These are phyloP conservation scores for Aspergillus saccharolyticus DNA, from an alignment of 495 filamentous ascomycete species.

Conservation along the genomic window DNA sequence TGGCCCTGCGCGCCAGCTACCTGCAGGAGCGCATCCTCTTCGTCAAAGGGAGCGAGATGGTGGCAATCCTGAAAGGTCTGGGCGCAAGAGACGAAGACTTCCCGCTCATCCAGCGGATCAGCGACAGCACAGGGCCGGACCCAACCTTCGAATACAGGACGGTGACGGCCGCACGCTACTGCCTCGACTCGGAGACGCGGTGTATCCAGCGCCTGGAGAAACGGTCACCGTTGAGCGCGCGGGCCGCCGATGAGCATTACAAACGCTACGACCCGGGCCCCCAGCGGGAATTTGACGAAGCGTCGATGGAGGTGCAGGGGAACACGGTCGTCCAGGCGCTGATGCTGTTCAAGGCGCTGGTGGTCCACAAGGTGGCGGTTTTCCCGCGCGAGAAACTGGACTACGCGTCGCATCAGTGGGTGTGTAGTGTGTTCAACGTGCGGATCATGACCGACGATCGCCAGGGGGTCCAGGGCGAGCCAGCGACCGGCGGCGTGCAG, in stretches of 20 bases:
- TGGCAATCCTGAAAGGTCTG: background rate
- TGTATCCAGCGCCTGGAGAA: slow-evolving; percentile 1
- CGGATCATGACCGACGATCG: background rate
- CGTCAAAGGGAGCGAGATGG: background rate
- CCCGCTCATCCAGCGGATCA: background rate
- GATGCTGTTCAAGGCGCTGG: slow-evolving; percentile 1
- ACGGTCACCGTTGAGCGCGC: background rate
- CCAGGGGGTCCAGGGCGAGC: background rate
- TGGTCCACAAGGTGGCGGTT: background rate
- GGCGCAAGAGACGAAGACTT: slow-evolving; percentile 1
- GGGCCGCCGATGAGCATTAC: too few relatives aligned
- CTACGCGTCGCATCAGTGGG: background rate
- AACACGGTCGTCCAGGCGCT: background rate
- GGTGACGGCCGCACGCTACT: background rate
- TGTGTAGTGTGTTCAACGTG: background rate
- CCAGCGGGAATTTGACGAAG: background rate
- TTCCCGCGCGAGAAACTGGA: background rate
- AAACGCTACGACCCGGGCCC: too few relatives aligned
- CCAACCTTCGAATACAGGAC: background rate
- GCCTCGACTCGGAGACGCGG: background rate
- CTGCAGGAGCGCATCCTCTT: background rate
- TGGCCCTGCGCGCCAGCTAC: background rate
- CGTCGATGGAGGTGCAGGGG: background rate
- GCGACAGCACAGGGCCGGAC: background rate
- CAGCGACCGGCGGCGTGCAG: background rate